These are phyloP conservation scores for Prunella vulgaris DNA, from an alignment of 257 asterid species.

Conservation along the genomic window DNA sequence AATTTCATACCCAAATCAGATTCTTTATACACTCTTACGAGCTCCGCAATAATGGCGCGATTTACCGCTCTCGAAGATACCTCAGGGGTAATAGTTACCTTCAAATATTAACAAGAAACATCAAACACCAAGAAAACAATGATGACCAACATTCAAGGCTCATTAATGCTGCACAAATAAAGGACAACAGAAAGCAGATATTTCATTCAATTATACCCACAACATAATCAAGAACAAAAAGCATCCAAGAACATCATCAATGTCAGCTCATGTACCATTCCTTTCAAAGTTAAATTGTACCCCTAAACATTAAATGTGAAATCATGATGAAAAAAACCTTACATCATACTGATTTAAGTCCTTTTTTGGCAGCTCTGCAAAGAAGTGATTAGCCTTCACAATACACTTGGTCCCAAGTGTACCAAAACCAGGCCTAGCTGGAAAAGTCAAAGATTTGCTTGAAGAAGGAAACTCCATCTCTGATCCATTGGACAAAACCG, in stretches of 20 bases:
- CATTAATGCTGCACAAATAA: slow-evolving; percentile 41
- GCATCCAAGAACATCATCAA: slow-evolving; percentile 24
- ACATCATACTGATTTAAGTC: slow-evolving; percentile 97
- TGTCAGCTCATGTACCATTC: slow-evolving; percentile 24
- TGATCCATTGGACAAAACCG: slow-evolving; percentile 25
- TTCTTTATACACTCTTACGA: slow-evolving; percentile 73
- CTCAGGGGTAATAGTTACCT: slow-evolving; percentile 96
- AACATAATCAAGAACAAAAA: slow-evolving; percentile 29
- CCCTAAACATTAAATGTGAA: not conserved
- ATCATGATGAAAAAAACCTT: slow-evolving; percentile 21
- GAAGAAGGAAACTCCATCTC: slow-evolving; percentile 57
- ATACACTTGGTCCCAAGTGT: slow-evolving; percentile 87
- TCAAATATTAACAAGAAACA: slow-evolving; percentile 13
- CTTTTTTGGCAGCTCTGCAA: slow-evolving; percentile 88
- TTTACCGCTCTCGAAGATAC: slow-evolving; percentile 79
- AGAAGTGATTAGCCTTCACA: slow-evolving; percentile 98
- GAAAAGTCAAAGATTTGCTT: slow-evolving; percentile 70
- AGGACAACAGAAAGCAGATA: slow-evolving; percentile 29
- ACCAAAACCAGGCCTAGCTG: slow-evolving; percentile 89
- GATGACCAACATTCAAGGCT: slow-evolving; percentile 28
- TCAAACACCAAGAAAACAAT: slow-evolving; percentile 25
- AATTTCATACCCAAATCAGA: slow-evolving; percentile 87
- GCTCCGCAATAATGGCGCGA: slow-evolving; percentile 83
- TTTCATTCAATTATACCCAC: slow-evolving; percentile 32
- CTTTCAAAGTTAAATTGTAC: slow-evolving; percentile 27